Evolutionary conservation across 768 basidiomycete species (phyloP), one percentile per base, ranked within the genome.

Genomic region (Phylloporus sp.): DNA sequence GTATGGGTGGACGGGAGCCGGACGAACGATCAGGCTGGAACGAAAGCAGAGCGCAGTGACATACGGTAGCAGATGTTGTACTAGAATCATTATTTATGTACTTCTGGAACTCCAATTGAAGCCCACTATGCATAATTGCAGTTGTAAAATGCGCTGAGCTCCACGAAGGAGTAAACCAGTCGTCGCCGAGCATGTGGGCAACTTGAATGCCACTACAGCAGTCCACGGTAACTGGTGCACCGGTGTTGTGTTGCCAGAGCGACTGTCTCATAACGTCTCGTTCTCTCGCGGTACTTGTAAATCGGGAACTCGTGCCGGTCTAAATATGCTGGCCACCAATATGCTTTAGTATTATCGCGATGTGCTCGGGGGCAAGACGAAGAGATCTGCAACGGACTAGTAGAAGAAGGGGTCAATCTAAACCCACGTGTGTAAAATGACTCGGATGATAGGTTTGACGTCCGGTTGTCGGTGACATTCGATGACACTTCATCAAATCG

Each of bases 311-410:
- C 7, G 8, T 23, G 15, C 4, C 6, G 10, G 23, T 6, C 9
- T n/a, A 15, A 22, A 60, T 14, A 40, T 41, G 6, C 35, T 35
- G 68, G 70, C 20, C 59, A 68, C 51, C 58, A 53, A 49, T 74
- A 76, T 44, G 73, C 60, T 8, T 69, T 68, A 33, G 53, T 71
- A 65, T 10, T 62, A 67, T 13, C 18, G 31, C 13, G 52, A 50
- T 13, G 39, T 50, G 22, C 13, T 55, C 23, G 36, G 35, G 24
- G 43, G 43, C 20, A 38, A 38, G 6, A 47, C 47, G 29, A 20
- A 10, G 64, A 64, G 26, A 54, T 69, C 4, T 65, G 62, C 60
- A 36, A 21, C 6, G 54, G 42, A 41, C 22, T 59, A 31, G 47
- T 46, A 27, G 29, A n/a, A 29, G 53, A 58, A 44, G 11, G 34